Base-by-base conservation (phyloP, 1,139 yeast species). In the Citeromyces hawaiiensis region DNA sequence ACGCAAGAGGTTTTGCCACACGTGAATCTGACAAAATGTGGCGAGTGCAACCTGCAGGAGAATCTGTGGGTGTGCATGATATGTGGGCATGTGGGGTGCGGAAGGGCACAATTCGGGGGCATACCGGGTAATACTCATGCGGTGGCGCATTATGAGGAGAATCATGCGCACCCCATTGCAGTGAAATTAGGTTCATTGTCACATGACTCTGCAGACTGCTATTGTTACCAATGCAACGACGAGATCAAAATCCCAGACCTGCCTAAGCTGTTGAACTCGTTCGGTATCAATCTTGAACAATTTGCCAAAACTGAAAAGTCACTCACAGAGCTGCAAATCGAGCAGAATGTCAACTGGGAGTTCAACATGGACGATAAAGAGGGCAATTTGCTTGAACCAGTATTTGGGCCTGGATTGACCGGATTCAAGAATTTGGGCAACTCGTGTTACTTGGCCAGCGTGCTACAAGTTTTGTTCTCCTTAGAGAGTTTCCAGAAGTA, bases 81-180 rank as follows among this genome's bases (percentile, higher is more conserved):
- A 36, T 91, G 98, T 66, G 98, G 97, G 1, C 66, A 71, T 36
- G 54, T 87, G 9, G 96, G 96, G 2, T 91, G 99, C 61, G 96
- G 97, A 16, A 68, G 99, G 47, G 78, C 78, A 31, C 98, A 91
- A 57, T 85, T 83, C 52, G 98, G 97, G 27, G 79, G 86, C n/a
- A 74, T 86, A 25, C 77, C 83, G 19, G 99, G 99, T 4, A 77
- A 88, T 52, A 80, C 95, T 0, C 98, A 91, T 57, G 97, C 95
- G 0, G 62, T 91, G 47, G 57, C 59, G 1, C 99, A 93, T 60
- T 81, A 57, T 51, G 60, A 74, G 2, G 55, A 64, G 2, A 36
- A 47, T n/a, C 50, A 64, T 0, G 61, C 59, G 0, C 98, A 93
- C 55, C 74, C 85, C 1, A 75, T 88, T 9, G 96, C 97, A 0